phyloP scores from a whole-genome alignment of 306 rosid species.

The Datisca glomerata region DNA sequence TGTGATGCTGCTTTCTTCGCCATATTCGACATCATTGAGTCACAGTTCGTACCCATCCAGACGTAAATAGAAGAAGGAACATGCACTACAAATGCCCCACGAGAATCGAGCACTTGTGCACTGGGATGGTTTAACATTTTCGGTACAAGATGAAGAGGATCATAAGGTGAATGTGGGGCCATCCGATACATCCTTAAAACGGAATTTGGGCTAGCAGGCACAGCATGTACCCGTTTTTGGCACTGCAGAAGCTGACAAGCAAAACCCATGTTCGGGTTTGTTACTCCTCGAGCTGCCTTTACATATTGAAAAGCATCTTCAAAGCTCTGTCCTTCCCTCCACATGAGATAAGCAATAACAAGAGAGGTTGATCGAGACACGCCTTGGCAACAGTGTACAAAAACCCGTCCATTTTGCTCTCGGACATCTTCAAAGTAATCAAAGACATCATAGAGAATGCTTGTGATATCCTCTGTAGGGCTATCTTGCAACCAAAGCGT shows the following conservation, averaged over 20 bases:
- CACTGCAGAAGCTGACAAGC: constrained; percentile 86
- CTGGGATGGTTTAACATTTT: constrained; percentile 47
- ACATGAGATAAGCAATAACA: constrained; percentile 93
- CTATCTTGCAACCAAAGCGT: constrained; percentile 89
- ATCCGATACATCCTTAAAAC: constrained; percentile 71
- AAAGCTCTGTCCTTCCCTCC: constrained; percentile 83
- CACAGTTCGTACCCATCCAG: constrained; percentile 62
- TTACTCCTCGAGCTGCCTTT: constrained; percentile 85
- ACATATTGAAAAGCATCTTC: constrained; percentile 88
- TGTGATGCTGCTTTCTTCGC: constrained; percentile 60
- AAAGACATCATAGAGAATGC: constrained; percentile 82
- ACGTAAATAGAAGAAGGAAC: constrained; percentile 73
- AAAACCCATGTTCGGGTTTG: constrained; percentile 88
- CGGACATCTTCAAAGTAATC: constrained; percentile 95
- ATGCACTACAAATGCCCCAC: constrained; percentile 81
- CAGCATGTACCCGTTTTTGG: constrained; percentile 83
- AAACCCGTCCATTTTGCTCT: constrained; percentile 67
- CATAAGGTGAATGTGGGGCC: constrained; percentile 92
- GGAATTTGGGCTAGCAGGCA: constrained; percentile 75
- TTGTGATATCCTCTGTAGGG: constrained; percentile 81
- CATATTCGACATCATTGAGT: constrained; percentile 36
- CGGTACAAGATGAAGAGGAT: constrained; percentile 88
- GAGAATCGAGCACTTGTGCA: constrained; percentile 67
- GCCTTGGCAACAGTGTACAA: constrained; percentile 91
- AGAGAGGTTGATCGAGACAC: constrained; percentile 78